Evolutionary conservation across 306 rosid genomes (phyloP).

Genomic region (Trifolium dubium): DNA sequence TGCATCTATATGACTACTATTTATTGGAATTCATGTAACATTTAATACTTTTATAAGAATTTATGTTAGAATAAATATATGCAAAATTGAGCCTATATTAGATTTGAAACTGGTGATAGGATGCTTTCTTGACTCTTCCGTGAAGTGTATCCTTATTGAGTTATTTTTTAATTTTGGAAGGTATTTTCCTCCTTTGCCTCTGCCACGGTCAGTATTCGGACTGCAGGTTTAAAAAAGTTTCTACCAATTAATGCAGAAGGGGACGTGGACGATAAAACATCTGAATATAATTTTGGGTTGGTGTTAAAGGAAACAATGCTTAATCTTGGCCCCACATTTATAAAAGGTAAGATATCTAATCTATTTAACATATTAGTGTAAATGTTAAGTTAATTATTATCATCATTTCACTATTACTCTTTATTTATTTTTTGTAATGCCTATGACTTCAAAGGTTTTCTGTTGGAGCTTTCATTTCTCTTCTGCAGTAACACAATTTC

Average conservation of each 20-base stretch:
- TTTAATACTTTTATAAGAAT: background rate
- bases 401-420: slow-evolving; percentile 20
- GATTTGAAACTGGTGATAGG: slow-evolving; percentile 25
- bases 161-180: slow-evolving; percentile 57
- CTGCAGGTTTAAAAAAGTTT: slow-evolving; percentile 58
- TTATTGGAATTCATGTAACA: background rate
- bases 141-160: slow-evolving; percentile 42
- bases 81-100: slow-evolving; percentile 19
- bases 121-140: slow-evolving; percentile 24
- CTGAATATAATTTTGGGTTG: slow-evolving; percentile 74
- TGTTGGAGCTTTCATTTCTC: slow-evolving; percentile 46
- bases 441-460: slow-evolving; percentile 37
- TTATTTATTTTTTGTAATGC: slow-evolving; percentile 31
- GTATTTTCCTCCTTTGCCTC: slow-evolving; percentile 77
- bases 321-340: slow-evolving; percentile 91
- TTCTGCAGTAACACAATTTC: slow-evolving; percentile 52
- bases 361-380: slow-evolving; percentile 27
- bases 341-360: slow-evolving; percentile 71
- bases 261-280: slow-evolving; percentile 53
- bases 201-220: slow-evolving; percentile 76
- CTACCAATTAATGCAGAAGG: slow-evolving; percentile 47
- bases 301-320: slow-evolving; percentile 88
- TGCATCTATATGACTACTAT: background rate
- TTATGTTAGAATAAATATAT: background rate
- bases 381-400: slow-evolving; percentile 17